Base-by-base conservation (phyloP, 2,329 filamentous ascomycete species). In the Thielaviopsis punctulata region DNA sequence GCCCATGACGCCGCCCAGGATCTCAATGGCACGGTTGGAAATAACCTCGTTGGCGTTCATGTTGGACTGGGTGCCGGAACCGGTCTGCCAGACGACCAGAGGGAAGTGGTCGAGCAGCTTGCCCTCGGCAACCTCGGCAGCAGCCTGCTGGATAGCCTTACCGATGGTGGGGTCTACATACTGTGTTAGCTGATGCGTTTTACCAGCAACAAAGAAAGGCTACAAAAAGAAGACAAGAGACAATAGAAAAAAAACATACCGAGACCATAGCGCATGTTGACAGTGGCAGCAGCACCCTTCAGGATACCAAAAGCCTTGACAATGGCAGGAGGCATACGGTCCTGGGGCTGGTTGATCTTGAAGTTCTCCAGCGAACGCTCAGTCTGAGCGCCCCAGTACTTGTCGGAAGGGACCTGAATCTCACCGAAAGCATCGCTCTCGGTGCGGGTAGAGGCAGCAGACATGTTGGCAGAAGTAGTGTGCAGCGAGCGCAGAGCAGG, bases 31-130 rank as follows among this genome's bases (percentile, higher is more conserved):
- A 59, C 92, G 86, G 79, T 96, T 98, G 59, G 90, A 95, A 69
- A 98, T 96, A 69, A 98, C 92, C 69, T 98, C 92, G 74, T 98
- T 98, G 66, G 90, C 89, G 73, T 98, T 98, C 92, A 96, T 96
- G 80, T 95, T 96, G 68, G 89, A 95, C 75, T 96, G 92, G 25
- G 92, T 96, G 65, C 92, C 92, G 49, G 92, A 96, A 58, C 92
- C 92, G 52, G 92, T 98, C 75, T 98, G 92, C 92, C 92, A 98
- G 64, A 98, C 90, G 53, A 96, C 90, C 56, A 96, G 85, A 59
- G 92, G 92, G 73, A 98, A 96, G 75, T 96, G 90, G 68, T 95
- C 89, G 63, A 93, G 68, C 62, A 96, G 82, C 77, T 95, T 94
- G 64, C 92, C 80, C 58, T 86, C 83, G 53, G 90, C 89, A 41